Conservation (phyloP, 305 asterid species). For the Fraxinus paxiana region DNA sequence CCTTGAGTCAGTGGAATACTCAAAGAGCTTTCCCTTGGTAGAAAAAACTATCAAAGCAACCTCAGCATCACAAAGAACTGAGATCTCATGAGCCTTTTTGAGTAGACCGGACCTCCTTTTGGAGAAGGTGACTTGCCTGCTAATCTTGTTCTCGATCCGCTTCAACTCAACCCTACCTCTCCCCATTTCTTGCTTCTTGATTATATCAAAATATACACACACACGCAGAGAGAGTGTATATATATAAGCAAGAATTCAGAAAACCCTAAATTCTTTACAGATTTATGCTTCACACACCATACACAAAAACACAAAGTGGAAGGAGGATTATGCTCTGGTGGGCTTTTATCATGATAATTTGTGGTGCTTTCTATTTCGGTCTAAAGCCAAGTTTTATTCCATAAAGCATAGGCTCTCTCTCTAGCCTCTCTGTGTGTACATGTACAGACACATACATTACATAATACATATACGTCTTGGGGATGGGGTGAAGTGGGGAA, state of each 20-base stretch:
- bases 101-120: conserved; percentile 62
- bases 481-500: background rate
- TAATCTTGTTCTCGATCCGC: conserved; percentile 68
- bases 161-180: conserved; percentile 66
- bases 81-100: conserved; percentile 76
- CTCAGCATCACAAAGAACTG: conserved; percentile 67
- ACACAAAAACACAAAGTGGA: background rate
- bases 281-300: background rate
- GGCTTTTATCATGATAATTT: background rate
- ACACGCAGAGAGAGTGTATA: background rate
- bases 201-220: background rate
- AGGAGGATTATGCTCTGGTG: background rate
- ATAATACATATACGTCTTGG: background rate
- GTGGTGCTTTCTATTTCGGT: conserved; percentile 10
- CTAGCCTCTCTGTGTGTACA: background rate
- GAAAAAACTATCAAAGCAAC: conserved; percentile 66
- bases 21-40: conserved; percentile 56
- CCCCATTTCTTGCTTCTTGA: conserved; percentile 38
- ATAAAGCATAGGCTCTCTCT: background rate
- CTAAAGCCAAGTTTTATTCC: background rate
- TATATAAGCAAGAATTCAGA: background rate
- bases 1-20: conserved; percentile 60
- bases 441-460: background rate
- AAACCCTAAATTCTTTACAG: conserved; percentile 28
- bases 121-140: conserved; percentile 70